phyloP scores from a whole-genome alignment of 106 monocot genomes.

The Phalaenopsis aphrodite region DNA sequence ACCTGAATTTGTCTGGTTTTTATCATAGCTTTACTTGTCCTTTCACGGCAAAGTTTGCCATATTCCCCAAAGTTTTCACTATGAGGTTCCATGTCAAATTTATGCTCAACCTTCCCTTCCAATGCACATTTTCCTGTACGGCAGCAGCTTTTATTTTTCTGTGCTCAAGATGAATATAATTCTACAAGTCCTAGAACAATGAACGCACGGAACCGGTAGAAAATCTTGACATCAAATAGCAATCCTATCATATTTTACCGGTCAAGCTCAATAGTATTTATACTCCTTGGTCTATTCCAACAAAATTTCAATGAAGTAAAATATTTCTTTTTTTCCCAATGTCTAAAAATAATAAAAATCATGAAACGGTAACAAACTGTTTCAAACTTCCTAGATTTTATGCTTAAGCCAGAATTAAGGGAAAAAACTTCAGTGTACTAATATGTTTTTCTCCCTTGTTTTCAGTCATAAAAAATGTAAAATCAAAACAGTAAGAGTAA shows the following conservation, averaged over 20 bases:
- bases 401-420: not conserved
- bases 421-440: not conserved
- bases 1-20: slow-evolving; percentile 97
- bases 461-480: not conserved
- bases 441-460: not conserved
- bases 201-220: not conserved
- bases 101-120: slow-evolving; percentile 96
- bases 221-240: not conserved
- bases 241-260: not conserved
- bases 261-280: not conserved
- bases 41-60: slow-evolving; percentile 91
- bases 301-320: not conserved
- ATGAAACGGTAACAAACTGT: not conserved
- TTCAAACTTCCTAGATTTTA: not conserved
- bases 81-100: slow-evolving; percentile 99
- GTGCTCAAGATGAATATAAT: not conserved
- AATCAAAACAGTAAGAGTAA: not conserved
- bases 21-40: slow-evolving; percentile 71
- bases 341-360: not conserved
- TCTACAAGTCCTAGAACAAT: not conserved
- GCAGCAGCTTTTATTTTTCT: not conserved
- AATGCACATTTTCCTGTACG: slow-evolving; percentile 61
- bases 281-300: not conserved
- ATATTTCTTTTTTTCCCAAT: not conserved
- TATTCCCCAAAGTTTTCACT: slow-evolving; percentile 80